phyloP scores from a whole-genome alignment of 2,329 filamentous ascomycete species.

The Aquanectria penicillioides region DNA sequence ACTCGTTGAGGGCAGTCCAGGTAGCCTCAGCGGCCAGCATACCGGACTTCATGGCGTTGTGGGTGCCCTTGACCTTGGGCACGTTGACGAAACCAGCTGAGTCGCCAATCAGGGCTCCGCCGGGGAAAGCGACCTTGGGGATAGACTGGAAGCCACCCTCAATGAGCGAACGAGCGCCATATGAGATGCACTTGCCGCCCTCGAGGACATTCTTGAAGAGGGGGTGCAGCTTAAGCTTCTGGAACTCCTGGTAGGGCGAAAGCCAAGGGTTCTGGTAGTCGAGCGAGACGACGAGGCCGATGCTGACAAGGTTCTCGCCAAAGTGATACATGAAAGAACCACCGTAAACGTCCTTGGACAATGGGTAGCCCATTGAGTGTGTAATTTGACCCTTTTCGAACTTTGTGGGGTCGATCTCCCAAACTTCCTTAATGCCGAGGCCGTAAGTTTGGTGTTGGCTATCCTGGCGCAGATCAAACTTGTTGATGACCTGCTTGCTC shows the following conservation, averaged over 20 bases:
- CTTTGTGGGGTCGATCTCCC: conserved; percentile 94
- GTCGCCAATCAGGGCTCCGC: conserved; percentile 94
- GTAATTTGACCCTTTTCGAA: conserved; percentile 87
- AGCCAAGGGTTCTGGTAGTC: conserved; percentile 98
- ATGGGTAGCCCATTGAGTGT: conserved; percentile 92
- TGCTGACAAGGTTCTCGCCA: conserved; percentile 92
- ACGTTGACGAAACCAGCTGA: conserved; percentile 97
- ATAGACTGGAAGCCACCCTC: conserved; percentile 98
- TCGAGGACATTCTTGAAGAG: conserved; percentile 87
- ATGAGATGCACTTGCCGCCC: conserved; percentile 96
- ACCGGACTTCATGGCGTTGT: conserved; percentile 96
- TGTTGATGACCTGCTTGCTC: conserved; percentile 93
- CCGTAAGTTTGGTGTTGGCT: conserved; percentile 96
- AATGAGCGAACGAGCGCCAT: conserved; percentile 88
- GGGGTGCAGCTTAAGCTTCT: conserved; percentile 99
- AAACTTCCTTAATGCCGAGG: conserved; percentile 94
- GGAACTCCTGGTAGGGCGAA: conserved; percentile 94
- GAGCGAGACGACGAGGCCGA: conserved; percentile 91
- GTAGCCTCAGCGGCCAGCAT: conserved; percentile 96
- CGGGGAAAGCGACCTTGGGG: conserved; percentile 95
- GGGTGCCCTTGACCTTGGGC: conserved; percentile 97
- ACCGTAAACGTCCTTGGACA: conserved; percentile 90
- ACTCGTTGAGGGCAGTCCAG: conserved; percentile 74
- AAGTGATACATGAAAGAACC: conserved; percentile 99
- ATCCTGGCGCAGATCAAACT: conserved; percentile 88